Evolutionary conservation across 2,329 filamentous ascomycete species (phyloP).

Genomic region (Fusarium beomiforme): DNA sequence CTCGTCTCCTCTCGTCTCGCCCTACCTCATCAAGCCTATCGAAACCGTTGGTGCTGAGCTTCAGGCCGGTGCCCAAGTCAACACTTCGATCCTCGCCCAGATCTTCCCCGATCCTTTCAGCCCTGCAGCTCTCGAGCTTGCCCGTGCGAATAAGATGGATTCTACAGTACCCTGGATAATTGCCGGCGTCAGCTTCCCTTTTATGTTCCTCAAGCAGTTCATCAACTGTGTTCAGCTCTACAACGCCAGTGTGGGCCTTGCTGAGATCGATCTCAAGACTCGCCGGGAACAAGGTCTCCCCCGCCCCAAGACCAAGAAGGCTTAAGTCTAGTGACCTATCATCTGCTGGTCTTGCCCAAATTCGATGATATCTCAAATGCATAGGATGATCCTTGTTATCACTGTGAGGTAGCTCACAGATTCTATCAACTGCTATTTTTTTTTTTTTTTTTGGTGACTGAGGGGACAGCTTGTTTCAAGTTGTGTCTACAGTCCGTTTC

Average conservation of each 20-base stretch:
- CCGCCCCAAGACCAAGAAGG: slow-evolving; percentile 52
- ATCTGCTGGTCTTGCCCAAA: not conserved
- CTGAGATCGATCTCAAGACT: slow-evolving; percentile 83
- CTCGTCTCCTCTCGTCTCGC: slow-evolving; percentile 88
- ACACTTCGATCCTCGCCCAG: slow-evolving; percentile 74
- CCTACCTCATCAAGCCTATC: slow-evolving; percentile 77
- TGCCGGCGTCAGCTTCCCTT: slow-evolving; percentile 79
- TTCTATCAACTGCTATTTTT: not conserved
- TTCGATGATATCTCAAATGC: not conserved
- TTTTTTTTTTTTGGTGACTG: slow-evolving; percentile 9
- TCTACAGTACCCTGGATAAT: slow-evolving; percentile 75
- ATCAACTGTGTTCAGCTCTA: slow-evolving; percentile 95
- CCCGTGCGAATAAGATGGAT: slow-evolving; percentile 92
- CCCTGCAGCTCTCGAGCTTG: slow-evolving; percentile 90
- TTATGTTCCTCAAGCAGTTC: slow-evolving; percentile 92
- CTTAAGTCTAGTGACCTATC: slow-evolving; percentile 27
- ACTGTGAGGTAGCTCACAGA: not conserved
- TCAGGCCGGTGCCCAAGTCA: slow-evolving; percentile 75
- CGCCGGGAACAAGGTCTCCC: slow-evolving; percentile 66
- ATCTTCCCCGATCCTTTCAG: slow-evolving; percentile 92
- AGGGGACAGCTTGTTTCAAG: not conserved
- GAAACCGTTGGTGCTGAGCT: slow-evolving; percentile 64
- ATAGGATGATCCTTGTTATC: not conserved
- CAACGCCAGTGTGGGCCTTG: slow-evolving; percentile 91
- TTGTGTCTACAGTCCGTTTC: slow-evolving; percentile 28